These are phyloP conservation scores for Yarrowia hollandica DNA, from an alignment of 805 yeast genomes.

Conservation along the genomic window DNA sequence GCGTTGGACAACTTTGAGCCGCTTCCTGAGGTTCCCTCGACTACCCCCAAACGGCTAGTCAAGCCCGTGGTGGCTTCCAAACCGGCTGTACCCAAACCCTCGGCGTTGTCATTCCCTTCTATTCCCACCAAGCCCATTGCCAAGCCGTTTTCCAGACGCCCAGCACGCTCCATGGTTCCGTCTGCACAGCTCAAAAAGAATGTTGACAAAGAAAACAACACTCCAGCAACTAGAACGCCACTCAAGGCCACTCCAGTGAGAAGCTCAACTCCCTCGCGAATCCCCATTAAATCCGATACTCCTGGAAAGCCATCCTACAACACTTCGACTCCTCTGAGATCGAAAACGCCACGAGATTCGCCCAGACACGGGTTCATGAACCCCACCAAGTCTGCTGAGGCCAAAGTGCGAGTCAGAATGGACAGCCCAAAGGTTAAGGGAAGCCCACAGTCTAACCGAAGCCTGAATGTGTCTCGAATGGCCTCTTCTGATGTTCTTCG, in stretches of 20 bases:
- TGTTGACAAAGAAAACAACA: conserved; percentile 3
- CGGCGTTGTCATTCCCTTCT: not conserved
- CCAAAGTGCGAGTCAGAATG: not conserved
- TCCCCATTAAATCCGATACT: not conserved
- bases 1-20: not conserved
- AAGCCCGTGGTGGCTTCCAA: not conserved
- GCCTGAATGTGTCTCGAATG: not conserved
- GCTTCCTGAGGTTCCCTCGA: not conserved
- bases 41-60: not conserved
- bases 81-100: not conserved
- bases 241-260: not conserved
- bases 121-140: conserved; percentile 4
- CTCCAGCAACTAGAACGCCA: not conserved
- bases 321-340: not conserved
- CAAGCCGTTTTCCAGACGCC: conserved; percentile 6
- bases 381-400: conserved; percentile 16
- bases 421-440: not conserved
- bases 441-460: not conserved
- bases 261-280: not conserved
- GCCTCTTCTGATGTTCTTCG: not conserved
- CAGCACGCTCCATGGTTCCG: conserved; percentile 1
- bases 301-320: not conserved
- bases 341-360: not conserved
- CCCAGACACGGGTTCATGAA: conserved; percentile 1
- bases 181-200: not conserved